These are phyloP conservation scores for Calocybe cyanea DNA, from an alignment of 768 basidiomycete species.

Conservation along the genomic window DNA sequence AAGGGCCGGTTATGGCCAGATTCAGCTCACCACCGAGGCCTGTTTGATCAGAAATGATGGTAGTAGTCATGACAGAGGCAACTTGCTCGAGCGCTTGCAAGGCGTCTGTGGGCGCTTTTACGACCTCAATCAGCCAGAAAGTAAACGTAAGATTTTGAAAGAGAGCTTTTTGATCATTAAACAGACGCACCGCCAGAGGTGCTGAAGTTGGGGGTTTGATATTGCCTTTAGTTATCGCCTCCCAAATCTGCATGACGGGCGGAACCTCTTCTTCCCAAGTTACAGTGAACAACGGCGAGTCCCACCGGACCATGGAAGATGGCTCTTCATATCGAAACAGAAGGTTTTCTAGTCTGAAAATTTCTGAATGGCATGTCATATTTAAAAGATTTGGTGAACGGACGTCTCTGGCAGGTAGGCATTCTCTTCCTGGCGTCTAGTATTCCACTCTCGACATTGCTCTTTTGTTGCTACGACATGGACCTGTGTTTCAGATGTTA, in stretches of 20 bases:
- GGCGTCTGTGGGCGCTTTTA: conserved; percentile 85
- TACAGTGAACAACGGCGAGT: conserved; percentile 89
- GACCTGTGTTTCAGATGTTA: conserved; percentile 42
- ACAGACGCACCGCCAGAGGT: conserved; percentile 58
- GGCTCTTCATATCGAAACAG: conserved; percentile 92
- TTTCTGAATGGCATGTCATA: conserved; percentile 1
- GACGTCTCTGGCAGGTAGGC: conserved; percentile 75
- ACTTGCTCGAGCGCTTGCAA: conserved; percentile 82
- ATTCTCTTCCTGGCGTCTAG: conserved; percentile 37
- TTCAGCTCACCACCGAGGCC: conserved; percentile 51
- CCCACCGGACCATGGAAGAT: conserved; percentile 98
- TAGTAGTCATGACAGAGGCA: conserved; percentile 63
- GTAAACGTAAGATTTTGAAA: conserved; percentile 1
- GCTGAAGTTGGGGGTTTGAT: conserved; percentile 89
- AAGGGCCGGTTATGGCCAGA: conserved; percentile 38
- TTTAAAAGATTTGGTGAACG: conserved; percentile 19
- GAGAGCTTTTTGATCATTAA: not conserved
- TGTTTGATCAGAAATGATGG: conserved; percentile 63
- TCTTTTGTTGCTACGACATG: conserved; percentile 75
- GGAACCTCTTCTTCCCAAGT: conserved; percentile 67
- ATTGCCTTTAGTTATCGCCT: conserved; percentile 70
- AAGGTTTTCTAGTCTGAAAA: conserved; percentile 74
- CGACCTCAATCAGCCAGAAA: conserved; percentile 48
- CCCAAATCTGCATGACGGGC: conserved; percentile 73
- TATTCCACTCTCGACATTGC: conserved; percentile 76